Conservation (phyloP, 1,284 basidiomycete genomes). For the Schizophyllum amplum region DNA sequence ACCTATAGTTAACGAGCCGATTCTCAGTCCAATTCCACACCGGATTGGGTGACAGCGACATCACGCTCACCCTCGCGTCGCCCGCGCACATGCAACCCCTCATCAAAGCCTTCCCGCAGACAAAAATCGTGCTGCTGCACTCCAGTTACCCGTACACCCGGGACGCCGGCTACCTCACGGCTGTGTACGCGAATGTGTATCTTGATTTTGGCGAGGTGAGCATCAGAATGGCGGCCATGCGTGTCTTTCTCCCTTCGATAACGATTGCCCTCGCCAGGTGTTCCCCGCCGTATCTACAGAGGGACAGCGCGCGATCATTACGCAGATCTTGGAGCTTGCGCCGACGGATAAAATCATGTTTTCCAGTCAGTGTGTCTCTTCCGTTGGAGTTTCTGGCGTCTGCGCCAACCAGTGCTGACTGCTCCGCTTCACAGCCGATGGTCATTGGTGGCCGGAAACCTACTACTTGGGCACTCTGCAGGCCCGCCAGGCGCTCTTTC, state of each 20-base stretch:
- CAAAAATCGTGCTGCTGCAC: constrained; percentile 61
- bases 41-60: constrained; percentile 67
- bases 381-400: background rate
- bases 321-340: constrained; percentile 57
- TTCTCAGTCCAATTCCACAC: constrained; percentile 71
- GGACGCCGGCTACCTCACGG: constrained; percentile 66
- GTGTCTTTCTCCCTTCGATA: background rate
- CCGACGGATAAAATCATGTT: constrained; percentile 74
- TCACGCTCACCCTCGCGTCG: constrained; percentile 48
- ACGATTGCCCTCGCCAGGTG: no score
- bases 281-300: constrained; percentile 58
- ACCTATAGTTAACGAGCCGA: background rate
- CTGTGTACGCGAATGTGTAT: constrained; percentile 65
- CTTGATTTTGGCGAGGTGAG: constrained; percentile 66
- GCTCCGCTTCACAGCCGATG: constrained; percentile 44
- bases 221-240: background rate
- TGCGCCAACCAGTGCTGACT: background rate
- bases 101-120: constrained; percentile 52
- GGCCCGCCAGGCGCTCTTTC: constrained; percentile 50
- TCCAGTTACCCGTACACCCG: constrained; percentile 66
- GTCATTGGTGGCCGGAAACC: constrained; percentile 71
- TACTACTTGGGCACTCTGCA: constrained; percentile 62
- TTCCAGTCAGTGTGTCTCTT: constrained; percentile 46
- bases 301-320: constrained; percentile 51
- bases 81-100: constrained; percentile 61